phyloP scores from a whole-genome alignment of 2,329 filamentous ascomycete genomes.

The Westerdykella aurantiaca region DNA sequence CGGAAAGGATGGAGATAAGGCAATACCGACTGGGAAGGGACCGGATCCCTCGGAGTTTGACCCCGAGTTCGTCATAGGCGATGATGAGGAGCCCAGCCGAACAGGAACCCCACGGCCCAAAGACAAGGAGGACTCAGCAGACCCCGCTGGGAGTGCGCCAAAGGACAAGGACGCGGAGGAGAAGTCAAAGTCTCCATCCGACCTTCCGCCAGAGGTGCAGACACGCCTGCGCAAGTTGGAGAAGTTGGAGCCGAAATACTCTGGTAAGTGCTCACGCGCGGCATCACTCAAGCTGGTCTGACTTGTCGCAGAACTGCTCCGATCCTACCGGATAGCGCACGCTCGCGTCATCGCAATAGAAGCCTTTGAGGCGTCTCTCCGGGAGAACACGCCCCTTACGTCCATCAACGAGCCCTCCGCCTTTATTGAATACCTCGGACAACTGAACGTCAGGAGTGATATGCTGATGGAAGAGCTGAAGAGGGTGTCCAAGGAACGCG shows the following conservation, averaged over 20 bases:
- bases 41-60: slow-evolving; percentile 87
- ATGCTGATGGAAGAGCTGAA: slow-evolving; percentile 95
- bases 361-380: slow-evolving; percentile 83
- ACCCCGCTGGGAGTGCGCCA: slow-evolving; percentile 16
- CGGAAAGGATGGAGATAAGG: slow-evolving; percentile 31
- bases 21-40: slow-evolving; percentile 47
- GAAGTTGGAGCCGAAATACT: slow-evolving; percentile 80
- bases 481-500: slow-evolving; percentile 73
- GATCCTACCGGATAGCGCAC: slow-evolving; percentile 89
- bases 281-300: slow-evolving; percentile 7
- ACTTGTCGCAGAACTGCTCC: slow-evolving; percentile 64
- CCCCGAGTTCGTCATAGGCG: slow-evolving; percentile 78
- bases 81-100: slow-evolving; percentile 64
- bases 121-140: slow-evolving; percentile 31
- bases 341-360: slow-evolving; percentile 81
- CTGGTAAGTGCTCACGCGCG: slow-evolving; percentile 49
- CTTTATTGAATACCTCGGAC: slow-evolving; percentile 82
- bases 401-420: slow-evolving; percentile 81
- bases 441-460: slow-evolving; percentile 76
- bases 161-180: slow-evolving; percentile 29
- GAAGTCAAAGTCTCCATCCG: slow-evolving; percentile 37
- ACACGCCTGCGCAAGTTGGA: slow-evolving; percentile 78
- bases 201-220: slow-evolving; percentile 62
- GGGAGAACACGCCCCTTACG: slow-evolving; percentile 85
- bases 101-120: slow-evolving; percentile 54